Percentiles rank a stretch among this genome's conserved stretches.
These are phyloP conservation scores for Solanum chilense DNA, from an alignment of 257 asterid species.

Conservation along the genomic window DNA sequence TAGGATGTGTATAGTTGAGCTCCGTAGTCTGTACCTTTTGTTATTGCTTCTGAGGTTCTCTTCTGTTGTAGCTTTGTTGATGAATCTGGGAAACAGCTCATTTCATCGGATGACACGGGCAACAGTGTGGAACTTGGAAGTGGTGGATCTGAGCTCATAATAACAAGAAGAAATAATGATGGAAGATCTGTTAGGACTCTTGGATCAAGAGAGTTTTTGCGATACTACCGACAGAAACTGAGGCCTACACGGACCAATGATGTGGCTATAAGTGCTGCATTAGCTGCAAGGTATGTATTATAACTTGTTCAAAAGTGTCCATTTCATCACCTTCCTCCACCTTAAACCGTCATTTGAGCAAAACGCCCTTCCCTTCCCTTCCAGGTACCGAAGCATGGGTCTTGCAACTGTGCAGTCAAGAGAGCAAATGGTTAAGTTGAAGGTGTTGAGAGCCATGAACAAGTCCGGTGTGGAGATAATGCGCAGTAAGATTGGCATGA, in stretches of 20 bases:
- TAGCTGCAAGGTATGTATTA: slow-evolving; percentile 56
- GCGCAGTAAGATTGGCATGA: slow-evolving; percentile 88
- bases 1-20: not conserved
- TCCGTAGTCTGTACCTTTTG: not conserved
- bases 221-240: slow-evolving; percentile 86
- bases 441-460: slow-evolving; percentile 74
- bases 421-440: slow-evolving; percentile 57
- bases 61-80: slow-evolving; percentile 40
- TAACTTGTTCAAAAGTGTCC: not conserved
- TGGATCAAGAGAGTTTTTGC: slow-evolving; percentile 92
- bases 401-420: slow-evolving; percentile 76
- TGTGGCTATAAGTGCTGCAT: slow-evolving; percentile 33
- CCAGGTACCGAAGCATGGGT: slow-evolving; percentile 88
- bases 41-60: not conserved
- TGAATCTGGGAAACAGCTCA: slow-evolving; percentile 56
- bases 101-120: slow-evolving; percentile 33
- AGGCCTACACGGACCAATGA: slow-evolving; percentile 56
- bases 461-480: slow-evolving; percentile 58
- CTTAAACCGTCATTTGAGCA: not conserved
- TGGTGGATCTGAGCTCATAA: slow-evolving; percentile 77
- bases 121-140: slow-evolving; percentile 52
- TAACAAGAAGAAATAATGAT: slow-evolving; percentile 29
- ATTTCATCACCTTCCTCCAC: not conserved
- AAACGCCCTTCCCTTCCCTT: not conserved
- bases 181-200: slow-evolving; percentile 43